These are phyloP conservation scores for Eucalyptus regnans DNA, from an alignment of 345 rosid species.

Conservation along the genomic window DNA sequence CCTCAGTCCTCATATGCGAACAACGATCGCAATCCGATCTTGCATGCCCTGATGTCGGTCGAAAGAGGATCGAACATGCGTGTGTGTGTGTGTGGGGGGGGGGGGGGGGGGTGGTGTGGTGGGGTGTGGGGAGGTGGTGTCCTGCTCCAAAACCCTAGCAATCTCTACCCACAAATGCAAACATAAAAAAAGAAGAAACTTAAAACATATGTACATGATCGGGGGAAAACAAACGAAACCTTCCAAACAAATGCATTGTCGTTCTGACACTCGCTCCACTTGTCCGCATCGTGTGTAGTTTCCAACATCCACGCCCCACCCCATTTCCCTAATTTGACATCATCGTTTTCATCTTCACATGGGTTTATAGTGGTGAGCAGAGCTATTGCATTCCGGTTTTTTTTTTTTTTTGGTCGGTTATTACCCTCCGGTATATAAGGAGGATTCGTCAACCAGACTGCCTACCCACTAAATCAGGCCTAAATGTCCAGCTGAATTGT, in stretches of 20 bases:
- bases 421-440: background rate
- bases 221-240: background rate
- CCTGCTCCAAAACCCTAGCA: background rate
- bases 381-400: background rate
- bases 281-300: background rate
- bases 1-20: background rate
- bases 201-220: background rate
- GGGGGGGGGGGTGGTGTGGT: no score
- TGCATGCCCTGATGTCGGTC: background rate
- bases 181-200: background rate
- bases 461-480: background rate
- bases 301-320: background rate
- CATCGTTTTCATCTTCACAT: background rate
- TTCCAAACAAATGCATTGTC: background rate
- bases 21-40: background rate
- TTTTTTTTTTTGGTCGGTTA: no score
- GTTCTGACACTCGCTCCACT: background rate
- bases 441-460: background rate
- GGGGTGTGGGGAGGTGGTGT: background rate
- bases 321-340: background rate
- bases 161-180: background rate
- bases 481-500: background rate
- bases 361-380: background rate
- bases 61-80: background rate
- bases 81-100: no score